These are phyloP conservation scores for Ustilago xerochloae DNA, from an alignment of 1,284 basidiomycete genomes.

Conservation along the genomic window DNA sequence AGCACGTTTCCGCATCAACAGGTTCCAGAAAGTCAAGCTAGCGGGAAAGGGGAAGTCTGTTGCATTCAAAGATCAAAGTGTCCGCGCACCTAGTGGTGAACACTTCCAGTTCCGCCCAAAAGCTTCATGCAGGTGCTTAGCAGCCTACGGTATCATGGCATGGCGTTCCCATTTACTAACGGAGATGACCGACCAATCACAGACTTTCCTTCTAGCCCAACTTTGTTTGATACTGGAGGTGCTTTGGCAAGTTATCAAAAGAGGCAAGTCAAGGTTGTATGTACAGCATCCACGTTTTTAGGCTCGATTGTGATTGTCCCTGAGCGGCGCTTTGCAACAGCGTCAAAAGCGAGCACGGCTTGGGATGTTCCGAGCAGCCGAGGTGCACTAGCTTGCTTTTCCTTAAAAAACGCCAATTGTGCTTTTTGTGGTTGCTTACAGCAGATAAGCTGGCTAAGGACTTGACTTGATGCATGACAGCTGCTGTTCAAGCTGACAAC, in stretches of 20 bases:
- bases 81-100: too few species aligned
- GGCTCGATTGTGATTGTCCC: conserved; percentile 1
- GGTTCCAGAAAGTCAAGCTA: conserved; percentile 12
- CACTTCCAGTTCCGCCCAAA: conserved; percentile 13
- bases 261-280: too few species aligned
- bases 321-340: neutral
- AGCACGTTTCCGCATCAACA: conserved; percentile 19
- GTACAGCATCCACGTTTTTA: conserved; percentile 2
- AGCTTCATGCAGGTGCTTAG: conserved; percentile 18
- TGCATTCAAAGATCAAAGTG: conserved; percentile 1
- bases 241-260: neutral
- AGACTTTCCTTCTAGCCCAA: neutral
- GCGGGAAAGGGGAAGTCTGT: neutral
- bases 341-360: conserved; percentile 35
- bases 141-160: conserved; percentile 28
- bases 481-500: neutral
- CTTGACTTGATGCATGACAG: neutral
- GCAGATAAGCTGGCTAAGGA: too few species aligned
- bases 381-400: conserved; percentile 40
- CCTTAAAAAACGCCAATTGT: neutral
- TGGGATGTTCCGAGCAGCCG: conserved; percentile 30
- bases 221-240: neutral
- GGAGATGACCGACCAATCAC: conserved; percentile 47
- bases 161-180: neutral
- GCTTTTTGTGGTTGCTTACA: too few species aligned